Base-by-base conservation (phyloP, 176 grass and related monocot genomes). In the Carex parvula region DNA sequence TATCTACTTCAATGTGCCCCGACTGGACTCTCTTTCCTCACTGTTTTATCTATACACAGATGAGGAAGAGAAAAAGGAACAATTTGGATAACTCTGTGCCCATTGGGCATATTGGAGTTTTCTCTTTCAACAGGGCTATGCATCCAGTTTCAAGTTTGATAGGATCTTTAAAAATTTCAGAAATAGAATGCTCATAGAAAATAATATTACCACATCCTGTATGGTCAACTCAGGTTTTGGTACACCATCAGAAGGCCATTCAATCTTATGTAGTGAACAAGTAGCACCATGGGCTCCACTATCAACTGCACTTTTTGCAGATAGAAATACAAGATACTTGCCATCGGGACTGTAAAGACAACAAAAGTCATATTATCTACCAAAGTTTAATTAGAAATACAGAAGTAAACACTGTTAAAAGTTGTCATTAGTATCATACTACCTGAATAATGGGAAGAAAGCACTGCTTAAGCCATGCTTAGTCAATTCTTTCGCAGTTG, bases 381-480 rank as follows among this genome's bases (percentile, higher is more conserved):
- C 65, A 81, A 17, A 54, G 6, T 41, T 32, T 44, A 66, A 87
- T 82, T 18, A 82, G 10, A 50, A 85, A 17, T 65, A 60, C 84
- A 68, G 21, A 48, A 83, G 80, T 58, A 64, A 57, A 84, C 22
- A 35, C 52, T 57, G 30, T 41, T 50, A 65, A 52, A 1, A 80
- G 62, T 80, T 20, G 22, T 70, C 68, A 53, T 50, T 30, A 64
- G 29, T 81, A 81, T 12, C 30, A 41, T 86, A 33, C 59, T 89
- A 98, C 95, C 92, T 98, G 87, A 98, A 98, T 54, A 81, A 11
- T 5, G 95, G 95, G 87, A 93, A 98, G 88, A 93, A 94, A 53
- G 91, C 92, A 84, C 95, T 98, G 82, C 84, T 93, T 87, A 94
- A 85, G 3, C 82, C 86, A 84, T 83, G 81, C 33, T 30, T 17